phyloP scores from a whole-genome alignment of 2,329 filamentous ascomycete genomes.

The Fusarium sp. region DNA sequence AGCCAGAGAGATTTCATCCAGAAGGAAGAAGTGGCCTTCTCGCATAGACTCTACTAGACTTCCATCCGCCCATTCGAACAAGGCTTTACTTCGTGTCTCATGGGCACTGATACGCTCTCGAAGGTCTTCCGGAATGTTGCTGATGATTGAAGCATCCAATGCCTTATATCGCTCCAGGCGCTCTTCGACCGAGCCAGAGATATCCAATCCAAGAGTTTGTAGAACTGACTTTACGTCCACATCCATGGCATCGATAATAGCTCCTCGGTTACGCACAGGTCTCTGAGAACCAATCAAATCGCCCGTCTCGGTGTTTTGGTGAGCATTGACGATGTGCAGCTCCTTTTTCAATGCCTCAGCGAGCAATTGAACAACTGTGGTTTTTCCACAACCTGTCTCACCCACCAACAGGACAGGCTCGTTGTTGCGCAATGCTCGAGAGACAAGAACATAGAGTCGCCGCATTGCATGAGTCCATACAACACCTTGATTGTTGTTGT shows the following conservation, averaged over 20 bases:
- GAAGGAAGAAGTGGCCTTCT: slow-evolving; percentile 86
- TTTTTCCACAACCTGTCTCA: slow-evolving; percentile 98
- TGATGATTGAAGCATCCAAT: slow-evolving; percentile 59
- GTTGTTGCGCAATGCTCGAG: slow-evolving; percentile 84
- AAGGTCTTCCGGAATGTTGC: slow-evolving; percentile 61
- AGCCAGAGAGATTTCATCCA: slow-evolving; percentile 97
- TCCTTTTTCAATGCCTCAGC: slow-evolving; percentile 81
- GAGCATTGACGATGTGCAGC: slow-evolving; percentile 92
- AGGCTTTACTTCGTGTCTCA: slow-evolving; percentile 76
- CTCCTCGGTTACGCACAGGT: slow-evolving; percentile 85
- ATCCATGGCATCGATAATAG: slow-evolving; percentile 73
- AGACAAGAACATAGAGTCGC: slow-evolving; percentile 88
- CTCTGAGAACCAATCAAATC: slow-evolving; percentile 96
- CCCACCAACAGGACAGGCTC: slow-evolving; percentile 95
- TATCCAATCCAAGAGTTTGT: slow-evolving; percentile 53
- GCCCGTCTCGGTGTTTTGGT: slow-evolving; percentile 97
- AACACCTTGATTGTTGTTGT: slow-evolving; percentile 69
- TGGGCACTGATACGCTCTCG: slow-evolving; percentile 59
- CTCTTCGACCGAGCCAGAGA: slow-evolving; percentile 60
- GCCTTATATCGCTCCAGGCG: slow-evolving; percentile 68
- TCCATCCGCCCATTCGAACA: slow-evolving; percentile 97
- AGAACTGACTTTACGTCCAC: slow-evolving; percentile 67
- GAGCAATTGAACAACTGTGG: slow-evolving; percentile 91
- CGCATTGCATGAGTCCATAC: slow-evolving; percentile 98
- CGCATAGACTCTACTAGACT: slow-evolving; percentile 95